A percentile compares a stretch with the other conserved stretches of the same genome.
Evolutionary conservation across 345 rosid genomes (phyloP).

Genomic region (rapeseed (Brassica napus)): Da-Ae NC_063450.1:41988501-41989000

Average conservation of each 20-base stretch:
- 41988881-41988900: not conserved
- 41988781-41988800: constrained; percentile 8
- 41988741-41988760: constrained; percentile 4
- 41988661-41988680: too few species aligned
- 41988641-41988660: too few species aligned
- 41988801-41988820: constrained; percentile 34
- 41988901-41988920: constrained; percentile 46
- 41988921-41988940: constrained; percentile 27
- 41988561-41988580: too few species aligned
- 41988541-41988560: too few species aligned
- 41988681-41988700: too few species aligned
- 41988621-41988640: too few species aligned
- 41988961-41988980: constrained; percentile 70
- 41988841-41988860: constrained; percentile 25
- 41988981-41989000: constrained; percentile 85
- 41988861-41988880: constrained; percentile 21
- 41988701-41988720: not conserved
- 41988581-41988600: too few species aligned
- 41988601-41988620: too few species aligned
- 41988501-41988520: too few species aligned
- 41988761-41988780: constrained; percentile 22
- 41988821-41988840: constrained; percentile 20
- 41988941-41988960: constrained; percentile 50
- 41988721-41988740: not conserved
- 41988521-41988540: too few species aligned